phyloP scores from a whole-genome alignment of 2,329 filamentous ascomycete genomes.

The Neoascochyta sp. region DNA sequence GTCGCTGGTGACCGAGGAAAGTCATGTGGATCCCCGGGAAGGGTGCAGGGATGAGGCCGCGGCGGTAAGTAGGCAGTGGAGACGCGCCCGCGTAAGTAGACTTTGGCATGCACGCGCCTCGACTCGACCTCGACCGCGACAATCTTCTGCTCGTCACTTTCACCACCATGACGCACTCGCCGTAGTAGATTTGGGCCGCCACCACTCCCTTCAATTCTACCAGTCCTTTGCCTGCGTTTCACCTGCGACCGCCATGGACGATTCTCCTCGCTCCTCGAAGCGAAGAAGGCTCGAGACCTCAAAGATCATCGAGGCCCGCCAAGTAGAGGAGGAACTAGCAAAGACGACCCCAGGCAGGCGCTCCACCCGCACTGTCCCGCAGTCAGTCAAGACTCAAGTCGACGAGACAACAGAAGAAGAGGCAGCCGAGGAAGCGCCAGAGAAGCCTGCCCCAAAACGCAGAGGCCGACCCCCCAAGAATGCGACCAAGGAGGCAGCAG shows the following conservation, averaged over 20 bases:
- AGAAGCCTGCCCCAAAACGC: constrained; percentile 8
- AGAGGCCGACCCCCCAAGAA: constrained; percentile 3
- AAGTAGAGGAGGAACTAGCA: too few relatives aligned
- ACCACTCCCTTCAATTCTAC: constrained; percentile 1
- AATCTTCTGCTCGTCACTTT: too few relatives aligned
- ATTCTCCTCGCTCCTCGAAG: constrained; percentile 35
- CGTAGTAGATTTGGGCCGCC: too few relatives aligned
- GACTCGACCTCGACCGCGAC: too few relatives aligned
- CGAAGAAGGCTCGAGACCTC: constrained; percentile 35
- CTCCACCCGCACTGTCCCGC: constrained; percentile 13
- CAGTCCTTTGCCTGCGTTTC: not conserved
- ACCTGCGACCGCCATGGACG: constrained; percentile 25
- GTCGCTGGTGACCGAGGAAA: too few relatives aligned
- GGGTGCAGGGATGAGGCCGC: constrained; percentile 5
- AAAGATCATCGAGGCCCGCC: constrained; percentile 19
- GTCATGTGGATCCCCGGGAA: constrained; percentile 6
- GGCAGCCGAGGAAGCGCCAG: constrained; percentile 7
- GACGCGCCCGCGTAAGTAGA: too few relatives aligned
- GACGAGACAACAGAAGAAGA: too few relatives aligned
- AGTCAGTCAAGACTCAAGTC: too few relatives aligned
- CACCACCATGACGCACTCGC: constrained; percentile 6
- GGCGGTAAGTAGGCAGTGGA: too few relatives aligned
- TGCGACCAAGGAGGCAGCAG: too few relatives aligned
- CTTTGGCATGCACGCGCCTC: constrained; percentile 11
- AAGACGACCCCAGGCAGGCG: constrained; percentile 21